These are phyloP conservation scores for Zymoseptoria tritici DNA, from an alignment of 2,329 filamentous ascomycete genomes.

Conservation along the genomic window DNA sequence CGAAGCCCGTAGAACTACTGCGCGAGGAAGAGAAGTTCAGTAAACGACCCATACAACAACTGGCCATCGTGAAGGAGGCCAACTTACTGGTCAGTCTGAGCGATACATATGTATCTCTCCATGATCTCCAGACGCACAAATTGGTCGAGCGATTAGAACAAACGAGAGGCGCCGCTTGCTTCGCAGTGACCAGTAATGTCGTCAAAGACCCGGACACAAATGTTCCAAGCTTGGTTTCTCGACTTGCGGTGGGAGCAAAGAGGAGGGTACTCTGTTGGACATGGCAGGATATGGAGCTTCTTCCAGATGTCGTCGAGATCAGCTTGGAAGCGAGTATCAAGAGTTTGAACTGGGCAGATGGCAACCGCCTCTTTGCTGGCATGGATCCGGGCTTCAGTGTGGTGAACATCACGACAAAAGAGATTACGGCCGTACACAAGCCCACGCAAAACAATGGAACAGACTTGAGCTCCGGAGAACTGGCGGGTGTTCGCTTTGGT, in stretches of 20 bases:
- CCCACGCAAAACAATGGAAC: slow-evolving; percentile 18
- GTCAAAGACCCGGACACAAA: slow-evolving; percentile 80
- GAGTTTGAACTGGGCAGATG: slow-evolving; percentile 83
- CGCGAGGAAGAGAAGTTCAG: slow-evolving; percentile 95
- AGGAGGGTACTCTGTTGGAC: slow-evolving; percentile 83
- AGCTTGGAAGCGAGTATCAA: slow-evolving; percentile 75
- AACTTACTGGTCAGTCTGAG: slow-evolving; percentile 85
- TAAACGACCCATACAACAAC: slow-evolving; percentile 78
- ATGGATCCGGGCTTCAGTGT: slow-evolving; percentile 88
- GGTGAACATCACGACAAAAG: slow-evolving; percentile 70
- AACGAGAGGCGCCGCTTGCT: slow-evolving; percentile 81
- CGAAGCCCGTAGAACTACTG: slow-evolving; percentile 65
- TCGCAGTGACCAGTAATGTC: slow-evolving; percentile 92
- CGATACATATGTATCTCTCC: slow-evolving; percentile 79
- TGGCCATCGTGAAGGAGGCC: slow-evolving; percentile 92
- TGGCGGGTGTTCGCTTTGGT: slow-evolving; percentile 61
- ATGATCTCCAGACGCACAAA: slow-evolving; percentile 80
- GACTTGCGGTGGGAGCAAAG: slow-evolving; percentile 88
- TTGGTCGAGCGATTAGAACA: slow-evolving; percentile 71
- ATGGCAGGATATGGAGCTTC: slow-evolving; percentile 91
- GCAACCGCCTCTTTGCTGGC: slow-evolving; percentile 78
- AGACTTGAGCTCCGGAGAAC: slow-evolving; percentile 50
- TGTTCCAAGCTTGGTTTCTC: slow-evolving; percentile 86
- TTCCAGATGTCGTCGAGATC: slow-evolving; percentile 65
- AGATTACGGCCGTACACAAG: slow-evolving; percentile 64